Base-by-base conservation (phyloP, 202 grass and related monocot species). In the Panicum hallii region DNA sequence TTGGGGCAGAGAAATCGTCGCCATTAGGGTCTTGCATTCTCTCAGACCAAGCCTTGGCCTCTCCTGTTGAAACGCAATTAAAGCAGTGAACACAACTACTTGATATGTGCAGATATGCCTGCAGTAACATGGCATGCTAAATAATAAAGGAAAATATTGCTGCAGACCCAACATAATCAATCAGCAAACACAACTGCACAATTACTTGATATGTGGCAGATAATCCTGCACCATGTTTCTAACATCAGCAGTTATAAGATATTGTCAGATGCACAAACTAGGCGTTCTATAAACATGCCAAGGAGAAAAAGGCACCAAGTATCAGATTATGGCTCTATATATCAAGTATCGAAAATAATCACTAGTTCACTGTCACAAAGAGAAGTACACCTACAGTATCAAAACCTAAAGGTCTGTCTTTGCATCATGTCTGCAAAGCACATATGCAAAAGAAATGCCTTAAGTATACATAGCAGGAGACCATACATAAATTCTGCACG, bases 11-110 rank as follows among this genome's bases (percentile, higher is more conserved):
- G 41, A 79, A 76, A 15, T 95, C 90, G 12, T 88, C 88, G 63
- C 72, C 79, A 64, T 67, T 75, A 71, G 84, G 90, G 56, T 95
- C 82, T 83, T 94, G 91, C 91, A 92, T 86, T 81, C 34, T 89
- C 41, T 45, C 70, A 46, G 56, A 23, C 46, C 13, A 75, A 40
- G 1, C 56, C 46, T 87, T 23, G 22, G 6, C 28, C 38, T 87
- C 12, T 20, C 81, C 85, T 91, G 77, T 43, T 34, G 22, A 79
- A 88, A 81, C 57, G 49, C 57, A 85, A 60, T 9, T 14, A 84
- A 77, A 81, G 11, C 10, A 30, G 32, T 49, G 43, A 36, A 34
- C 26, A 19, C 46, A 73, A 52, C 4, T 50, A 34, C 23, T 72
- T 71, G 44, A 50, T 34, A 72, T 49, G 26, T 50, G 13, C 30